phyloP scores from a whole-genome alignment of 2,329 filamentous ascomycete species.

The Trichoderma arundinaceum region DNA sequence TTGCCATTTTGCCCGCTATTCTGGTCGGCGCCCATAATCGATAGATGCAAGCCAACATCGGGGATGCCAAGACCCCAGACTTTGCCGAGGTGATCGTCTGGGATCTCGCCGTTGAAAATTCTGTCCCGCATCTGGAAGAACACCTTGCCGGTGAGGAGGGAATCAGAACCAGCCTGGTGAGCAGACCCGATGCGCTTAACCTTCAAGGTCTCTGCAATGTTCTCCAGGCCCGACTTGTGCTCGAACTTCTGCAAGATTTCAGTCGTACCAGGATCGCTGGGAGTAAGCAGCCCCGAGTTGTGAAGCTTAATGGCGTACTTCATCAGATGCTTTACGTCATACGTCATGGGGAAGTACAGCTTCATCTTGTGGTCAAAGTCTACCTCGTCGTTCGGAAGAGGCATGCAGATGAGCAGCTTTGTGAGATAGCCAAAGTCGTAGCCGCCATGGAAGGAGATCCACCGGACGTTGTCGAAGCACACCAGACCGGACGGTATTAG shows the following conservation, averaged over 20 bases:
- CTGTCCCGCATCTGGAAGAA: constrained; percentile 93
- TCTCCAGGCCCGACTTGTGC: constrained; percentile 88
- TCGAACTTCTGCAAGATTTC: constrained; percentile 85
- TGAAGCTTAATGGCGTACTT: constrained; percentile 80
- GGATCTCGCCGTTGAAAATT: constrained; percentile 83
- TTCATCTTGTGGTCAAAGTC: constrained; percentile 89
- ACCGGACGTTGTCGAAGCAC: constrained; percentile 84
- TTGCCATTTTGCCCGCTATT: constrained; percentile 58
- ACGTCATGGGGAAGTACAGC: constrained; percentile 90
- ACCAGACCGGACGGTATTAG: constrained; percentile 92
- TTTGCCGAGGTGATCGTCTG: constrained; percentile 83
- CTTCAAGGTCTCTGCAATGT: constrained; percentile 90
- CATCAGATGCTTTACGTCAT: constrained; percentile 97
- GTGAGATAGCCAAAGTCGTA: constrained; percentile 98
- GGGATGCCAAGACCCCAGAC: constrained; percentile 90
- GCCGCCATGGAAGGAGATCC: constrained; percentile 97
- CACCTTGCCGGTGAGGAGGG: constrained; percentile 87
- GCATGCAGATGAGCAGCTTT: constrained; percentile 84
- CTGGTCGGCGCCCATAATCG: constrained; percentile 47
- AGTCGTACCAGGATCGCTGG: constrained; percentile 66
- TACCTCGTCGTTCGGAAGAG: constrained; percentile 85
- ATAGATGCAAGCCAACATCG: constrained; percentile 56
- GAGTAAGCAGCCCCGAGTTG: constrained; percentile 66
- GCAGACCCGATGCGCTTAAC: constrained; percentile 86
- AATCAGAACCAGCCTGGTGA: constrained; percentile 93